Percentiles rank a stretch among this genome's conserved stretches.
Conservation (phyloP, 306 rosid genomes). For the Quercus ilex region DNA sequence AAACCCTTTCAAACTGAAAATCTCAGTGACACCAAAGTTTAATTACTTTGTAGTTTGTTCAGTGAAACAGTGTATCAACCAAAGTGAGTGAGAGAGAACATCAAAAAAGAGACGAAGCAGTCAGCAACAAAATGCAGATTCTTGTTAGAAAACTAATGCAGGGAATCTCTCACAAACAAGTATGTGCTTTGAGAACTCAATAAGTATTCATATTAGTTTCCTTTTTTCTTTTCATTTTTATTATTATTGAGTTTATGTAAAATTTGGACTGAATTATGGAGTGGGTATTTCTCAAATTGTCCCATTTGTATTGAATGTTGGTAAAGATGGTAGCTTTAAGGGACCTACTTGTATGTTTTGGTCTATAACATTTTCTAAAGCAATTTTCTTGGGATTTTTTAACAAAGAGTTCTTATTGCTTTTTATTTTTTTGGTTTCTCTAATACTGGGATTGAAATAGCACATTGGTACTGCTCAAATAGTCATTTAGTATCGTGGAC, state of each 20-base stretch:
- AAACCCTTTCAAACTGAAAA: background rate
- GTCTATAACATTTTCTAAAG: background rate
- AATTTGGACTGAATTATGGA: slow-evolving; percentile 3
- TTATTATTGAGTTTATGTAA: background rate
- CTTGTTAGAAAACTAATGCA: slow-evolving; percentile 41
- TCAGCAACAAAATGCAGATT: slow-evolving; percentile 43
- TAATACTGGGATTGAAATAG: background rate
- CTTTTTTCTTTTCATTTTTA: background rate
- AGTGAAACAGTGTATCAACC: background rate
- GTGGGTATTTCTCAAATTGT: background rate
- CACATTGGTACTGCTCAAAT: background rate
- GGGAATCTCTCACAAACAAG: slow-evolving; percentile 40
- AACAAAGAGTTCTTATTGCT: background rate
- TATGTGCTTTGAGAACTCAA: slow-evolving; percentile 11
- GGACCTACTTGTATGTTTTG: background rate
- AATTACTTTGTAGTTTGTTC: background rate
- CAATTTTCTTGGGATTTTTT: background rate
- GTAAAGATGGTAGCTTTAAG: background rate
- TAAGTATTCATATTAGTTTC: background rate
- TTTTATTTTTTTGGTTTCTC: background rate
- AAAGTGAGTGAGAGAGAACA: background rate
- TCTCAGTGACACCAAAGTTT: background rate
- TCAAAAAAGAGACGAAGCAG: background rate
- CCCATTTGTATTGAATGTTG: background rate
- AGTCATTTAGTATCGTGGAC: background rate